Percentiles rank a stretch among this genome's conserved stretches.
These are phyloP conservation scores for Alternaria rosae DNA, from an alignment of 2,329 filamentous ascomycete genomes.

Conservation along the genomic window DNA sequence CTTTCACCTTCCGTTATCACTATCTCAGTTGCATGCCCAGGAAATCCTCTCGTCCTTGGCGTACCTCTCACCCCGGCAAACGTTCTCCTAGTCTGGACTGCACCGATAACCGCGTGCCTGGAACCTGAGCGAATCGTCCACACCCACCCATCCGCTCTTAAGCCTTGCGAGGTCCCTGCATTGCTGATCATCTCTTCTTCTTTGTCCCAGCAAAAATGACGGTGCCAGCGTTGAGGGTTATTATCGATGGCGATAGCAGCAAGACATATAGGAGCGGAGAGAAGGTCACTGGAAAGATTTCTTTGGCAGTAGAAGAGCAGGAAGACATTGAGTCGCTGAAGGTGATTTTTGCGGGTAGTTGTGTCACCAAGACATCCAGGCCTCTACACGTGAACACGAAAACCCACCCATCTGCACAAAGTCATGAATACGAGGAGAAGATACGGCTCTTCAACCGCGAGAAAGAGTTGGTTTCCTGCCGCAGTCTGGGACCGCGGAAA, in stretches of 20 bases:
- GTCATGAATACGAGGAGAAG: slow-evolving; percentile 38
- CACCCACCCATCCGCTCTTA: slow-evolving; percentile 17
- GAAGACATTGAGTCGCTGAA: slow-evolving; percentile 38
- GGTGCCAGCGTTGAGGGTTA: slow-evolving; percentile 35
- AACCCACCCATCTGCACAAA: slow-evolving; percentile 19
- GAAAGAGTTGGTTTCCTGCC: slow-evolving; percentile 28
- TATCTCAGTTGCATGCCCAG: slow-evolving; percentile 37
- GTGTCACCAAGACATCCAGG: slow-evolving; percentile 43
- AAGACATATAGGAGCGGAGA: slow-evolving; percentile 43
- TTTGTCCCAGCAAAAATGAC: slow-evolving; percentile 34
- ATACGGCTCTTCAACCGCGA: slow-evolving; percentile 42
- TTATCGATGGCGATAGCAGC: slow-evolving; percentile 42
- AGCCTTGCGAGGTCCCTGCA: slow-evolving; percentile 39
- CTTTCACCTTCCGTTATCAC: slow-evolving; percentile 31
- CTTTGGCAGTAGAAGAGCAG: slow-evolving; percentile 37
- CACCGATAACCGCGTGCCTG: slow-evolving; percentile 40
- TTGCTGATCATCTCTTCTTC: slow-evolving; percentile 27
- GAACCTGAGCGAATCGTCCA: slow-evolving; percentile 23
- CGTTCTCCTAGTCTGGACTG: slow-evolving; percentile 36
- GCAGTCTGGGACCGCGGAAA: slow-evolving; percentile 34
- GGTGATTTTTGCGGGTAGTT: slow-evolving; percentile 41
- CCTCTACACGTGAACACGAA: slow-evolving; percentile 30
- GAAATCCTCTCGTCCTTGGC: slow-evolving; percentile 41
- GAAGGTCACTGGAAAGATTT: slow-evolving; percentile 43
- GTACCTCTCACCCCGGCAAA: slow-evolving; percentile 35